phyloP scores from a whole-genome alignment of 1,284 basidiomycete species.

The Cutaneotrichosporon mucoides region DNA sequence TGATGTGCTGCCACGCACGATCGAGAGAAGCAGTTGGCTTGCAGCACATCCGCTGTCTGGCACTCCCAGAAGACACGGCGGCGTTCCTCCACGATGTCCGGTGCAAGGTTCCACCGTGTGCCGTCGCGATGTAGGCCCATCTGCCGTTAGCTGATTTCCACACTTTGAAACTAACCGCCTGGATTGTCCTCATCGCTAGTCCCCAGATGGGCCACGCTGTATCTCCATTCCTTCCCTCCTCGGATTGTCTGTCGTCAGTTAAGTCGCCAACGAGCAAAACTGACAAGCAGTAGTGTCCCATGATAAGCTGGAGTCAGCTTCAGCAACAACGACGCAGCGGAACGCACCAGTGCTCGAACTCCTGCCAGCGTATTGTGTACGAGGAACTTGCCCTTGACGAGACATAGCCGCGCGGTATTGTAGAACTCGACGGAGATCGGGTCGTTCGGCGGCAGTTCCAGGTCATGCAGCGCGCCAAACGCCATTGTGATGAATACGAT shows the following conservation, averaged over 20 bases:
- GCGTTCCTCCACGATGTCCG: slow-evolving; percentile 29
- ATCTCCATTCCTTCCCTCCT: slow-evolving; percentile 23
- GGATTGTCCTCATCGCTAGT: slow-evolving; percentile 23
- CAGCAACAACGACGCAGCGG: neutral
- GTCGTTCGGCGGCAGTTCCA: slow-evolving; percentile 38
- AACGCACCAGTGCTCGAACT: slow-evolving; percentile 27
- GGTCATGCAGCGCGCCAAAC: slow-evolving; percentile 31
- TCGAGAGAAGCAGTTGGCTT: slow-evolving; percentile 32
- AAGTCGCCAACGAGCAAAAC: neutral
- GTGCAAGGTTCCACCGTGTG: slow-evolving; percentile 30
- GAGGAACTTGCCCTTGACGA: slow-evolving; percentile 33
- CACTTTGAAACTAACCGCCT: slow-evolving; percentile 24
- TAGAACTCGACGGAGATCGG: slow-evolving; percentile 28
- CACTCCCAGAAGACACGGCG: slow-evolving; percentile 37
- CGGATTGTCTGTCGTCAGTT: slow-evolving; percentile 14
- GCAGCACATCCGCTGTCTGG: slow-evolving; percentile 29
- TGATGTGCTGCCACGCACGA: slow-evolving; percentile 18
- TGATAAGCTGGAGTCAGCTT: slow-evolving; percentile 15
- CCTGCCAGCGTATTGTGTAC: slow-evolving; percentile 31
- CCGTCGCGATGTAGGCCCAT: slow-evolving; percentile 44
- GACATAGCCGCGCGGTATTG: slow-evolving; percentile 24
- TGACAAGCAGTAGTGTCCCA: slow-evolving; percentile 22
- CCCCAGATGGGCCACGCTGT: slow-evolving; percentile 28
- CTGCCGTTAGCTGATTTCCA: slow-evolving; percentile 8
- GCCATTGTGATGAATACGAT: slow-evolving; percentile 32